Base-by-base conservation (phyloP, 169 alveolate genomes). In the Plasmodium blacklocki region DNA sequence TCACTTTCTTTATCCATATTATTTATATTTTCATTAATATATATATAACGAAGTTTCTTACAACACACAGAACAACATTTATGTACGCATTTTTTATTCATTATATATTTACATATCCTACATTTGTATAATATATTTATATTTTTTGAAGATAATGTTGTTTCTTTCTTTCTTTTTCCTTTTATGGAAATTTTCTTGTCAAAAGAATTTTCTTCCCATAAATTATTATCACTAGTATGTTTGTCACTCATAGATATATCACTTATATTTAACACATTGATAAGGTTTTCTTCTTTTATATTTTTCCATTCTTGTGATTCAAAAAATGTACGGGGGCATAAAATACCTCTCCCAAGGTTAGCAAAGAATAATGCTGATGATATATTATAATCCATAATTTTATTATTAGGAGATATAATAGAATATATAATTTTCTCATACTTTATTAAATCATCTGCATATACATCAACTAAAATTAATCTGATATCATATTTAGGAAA, bases 321-420 rank as follows among this genome's bases (percentile, higher is more conserved):
- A 29, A 93, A 49, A 56, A 91, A 72, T 15, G 66, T 23, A 5
- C 85, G 94, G 1, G 71, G 47, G 12, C 75, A 68, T 3, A 93
- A 54, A 29, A 60, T 43, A 1, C 96, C 96, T 14, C 54, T 88
- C 23, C 89, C 92, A 49, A 90, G 18, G 19, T 68, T 91, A 15
- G 96, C 93, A 59, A 89, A 93, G 83, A 92, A 89, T 29, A 93
- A 63, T 18, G 96, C 94, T 7, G 96, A 89, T 11, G 94, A 88
- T 8, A 93, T 93, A 74, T 93, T 93, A 59, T 86, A 74, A 73
- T 93, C 96, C 96, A 93, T 93, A 58, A 78, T 93, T 7, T 94
- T 92, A 68, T 62, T 80, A 60, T 92, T 93, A 8, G 96, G 96
- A 15, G 92, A 59, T 1, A 88, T 87, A 1, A 59, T 14, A 0